A percentile compares a stretch with the other conserved stretches of the same genome.
phyloP scores from a whole-genome alignment of 2,329 filamentous ascomycete genomes.

The Cladosporium sp. region DNA sequence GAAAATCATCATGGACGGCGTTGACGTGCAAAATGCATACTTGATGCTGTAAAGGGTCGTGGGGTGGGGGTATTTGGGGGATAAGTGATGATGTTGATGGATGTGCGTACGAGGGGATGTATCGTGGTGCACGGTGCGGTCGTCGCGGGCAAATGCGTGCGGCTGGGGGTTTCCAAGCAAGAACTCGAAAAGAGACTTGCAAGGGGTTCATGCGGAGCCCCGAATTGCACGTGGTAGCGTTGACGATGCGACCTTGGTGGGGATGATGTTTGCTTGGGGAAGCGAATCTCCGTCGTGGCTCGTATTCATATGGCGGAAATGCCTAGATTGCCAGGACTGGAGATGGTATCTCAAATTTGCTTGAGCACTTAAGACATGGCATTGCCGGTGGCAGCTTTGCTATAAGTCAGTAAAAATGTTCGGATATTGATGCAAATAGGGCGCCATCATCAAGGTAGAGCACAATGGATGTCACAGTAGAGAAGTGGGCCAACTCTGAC shows the following conservation, averaged over 20 bases:
- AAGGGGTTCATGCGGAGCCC: neutral
- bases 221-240: neutral
- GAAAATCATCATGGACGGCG: neutral
- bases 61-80: neutral
- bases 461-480: neutral
- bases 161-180: neutral
- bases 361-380: constrained; percentile 6
- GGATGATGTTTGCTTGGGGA: neutral
- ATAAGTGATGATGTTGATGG: neutral
- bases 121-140: neutral
- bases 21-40: neutral
- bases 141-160: neutral
- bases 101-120: neutral
- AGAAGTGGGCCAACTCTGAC: neutral
- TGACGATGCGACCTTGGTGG: neutral
- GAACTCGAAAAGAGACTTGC: neutral
- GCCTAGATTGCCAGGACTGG: constrained; percentile 1
- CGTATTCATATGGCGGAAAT: neutral
- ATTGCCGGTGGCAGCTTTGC: constrained; percentile 5
- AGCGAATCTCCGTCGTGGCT: neutral
- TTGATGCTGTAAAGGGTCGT: neutral
- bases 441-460: neutral
- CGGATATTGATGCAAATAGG: no score
- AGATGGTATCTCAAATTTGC: neutral
- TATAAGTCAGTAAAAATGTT: constrained; percentile 8